A percentile compares a stretch with the other conserved stretches of the same genome.
Evolutionary conservation across 1,139 yeast genomes (phyloP).

Genomic region (Magnusiomyces paraingens): DNA sequence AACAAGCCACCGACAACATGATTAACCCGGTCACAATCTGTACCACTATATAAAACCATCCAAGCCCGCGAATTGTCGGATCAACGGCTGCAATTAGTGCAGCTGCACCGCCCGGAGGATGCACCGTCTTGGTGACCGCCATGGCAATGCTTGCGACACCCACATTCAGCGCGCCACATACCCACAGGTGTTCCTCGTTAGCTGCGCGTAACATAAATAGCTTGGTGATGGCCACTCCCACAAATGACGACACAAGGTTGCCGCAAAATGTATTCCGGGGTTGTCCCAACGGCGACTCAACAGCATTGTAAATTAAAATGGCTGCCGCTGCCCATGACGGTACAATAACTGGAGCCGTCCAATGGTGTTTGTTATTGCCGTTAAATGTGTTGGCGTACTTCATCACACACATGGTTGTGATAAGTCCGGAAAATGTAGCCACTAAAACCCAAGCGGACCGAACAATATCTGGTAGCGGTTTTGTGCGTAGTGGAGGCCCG

Average conservation of each 20-base stretch:
- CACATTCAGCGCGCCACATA: conserved; percentile 56
- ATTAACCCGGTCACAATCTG: conserved; percentile 48
- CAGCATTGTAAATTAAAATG: conserved; percentile 52
- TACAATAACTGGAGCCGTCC: conserved; percentile 47
- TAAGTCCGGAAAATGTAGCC: conserved; percentile 46
- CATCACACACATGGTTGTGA: conserved; percentile 47
- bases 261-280: conserved; percentile 58
- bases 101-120: conserved; percentile 73
- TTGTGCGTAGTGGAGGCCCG: conserved; percentile 4
- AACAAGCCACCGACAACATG: conserved; percentile 47
- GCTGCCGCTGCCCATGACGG: conserved; percentile 64
- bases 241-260: conserved; percentile 46
- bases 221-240: conserved; percentile 53
- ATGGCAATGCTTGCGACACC: conserved; percentile 50
- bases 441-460: conserved; percentile 25
- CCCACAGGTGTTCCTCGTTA: conserved; percentile 44
- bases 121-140: conserved; percentile 54
- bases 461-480: conserved; percentile 15
- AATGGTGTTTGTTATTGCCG: conserved; percentile 28
- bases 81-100: conserved; percentile 56
- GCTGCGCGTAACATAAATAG: conserved; percentile 37
- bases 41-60: conserved; percentile 65
- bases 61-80: conserved; percentile 41
- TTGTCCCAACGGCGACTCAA: conserved; percentile 56
- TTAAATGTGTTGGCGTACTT: conserved; percentile 42